Conservation (phyloP, 345 rosid genomes). For the Heritiera fomes region DNA sequence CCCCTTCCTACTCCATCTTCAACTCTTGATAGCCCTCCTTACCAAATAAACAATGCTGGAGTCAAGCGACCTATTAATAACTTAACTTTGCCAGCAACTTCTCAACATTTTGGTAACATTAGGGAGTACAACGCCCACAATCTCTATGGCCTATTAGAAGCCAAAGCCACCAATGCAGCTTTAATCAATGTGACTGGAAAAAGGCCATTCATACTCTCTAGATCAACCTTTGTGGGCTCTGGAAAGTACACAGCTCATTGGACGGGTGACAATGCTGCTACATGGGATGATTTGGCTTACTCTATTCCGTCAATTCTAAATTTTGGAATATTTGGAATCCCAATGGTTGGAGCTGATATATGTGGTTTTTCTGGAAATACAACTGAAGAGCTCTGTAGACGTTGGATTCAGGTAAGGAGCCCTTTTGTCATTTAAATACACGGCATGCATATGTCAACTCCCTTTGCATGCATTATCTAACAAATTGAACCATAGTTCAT, state of each 20-base stretch:
- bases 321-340: slow-evolving; percentile 65
- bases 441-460: background rate
- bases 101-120: slow-evolving; percentile 50
- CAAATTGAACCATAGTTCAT: no score
- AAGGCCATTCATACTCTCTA: slow-evolving; percentile 64
- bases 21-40: slow-evolving; percentile 48
- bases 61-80: slow-evolving; percentile 31
- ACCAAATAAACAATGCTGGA: slow-evolving; percentile 49
- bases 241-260: slow-evolving; percentile 77
- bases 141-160: slow-evolving; percentile 60
- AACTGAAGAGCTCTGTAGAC: slow-evolving; percentile 64
- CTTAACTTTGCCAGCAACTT: slow-evolving; percentile 51
- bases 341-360: slow-evolving; percentile 82
- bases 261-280: slow-evolving; percentile 71
- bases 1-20: slow-evolving; percentile 34
- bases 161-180: slow-evolving; percentile 55
- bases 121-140: slow-evolving; percentile 65
- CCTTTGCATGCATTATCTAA: background rate
- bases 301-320: slow-evolving; percentile 57
- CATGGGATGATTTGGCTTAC: slow-evolving; percentile 66
- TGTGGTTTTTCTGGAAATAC: slow-evolving; percentile 62
- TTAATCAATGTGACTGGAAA: slow-evolving; percentile 44
- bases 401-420: slow-evolving; percentile 70
- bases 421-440: background rate
- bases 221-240: slow-evolving; percentile 71